Conservation (phyloP, 2,329 filamentous ascomycete species). For the Botryotinia narcissicola region DNA sequence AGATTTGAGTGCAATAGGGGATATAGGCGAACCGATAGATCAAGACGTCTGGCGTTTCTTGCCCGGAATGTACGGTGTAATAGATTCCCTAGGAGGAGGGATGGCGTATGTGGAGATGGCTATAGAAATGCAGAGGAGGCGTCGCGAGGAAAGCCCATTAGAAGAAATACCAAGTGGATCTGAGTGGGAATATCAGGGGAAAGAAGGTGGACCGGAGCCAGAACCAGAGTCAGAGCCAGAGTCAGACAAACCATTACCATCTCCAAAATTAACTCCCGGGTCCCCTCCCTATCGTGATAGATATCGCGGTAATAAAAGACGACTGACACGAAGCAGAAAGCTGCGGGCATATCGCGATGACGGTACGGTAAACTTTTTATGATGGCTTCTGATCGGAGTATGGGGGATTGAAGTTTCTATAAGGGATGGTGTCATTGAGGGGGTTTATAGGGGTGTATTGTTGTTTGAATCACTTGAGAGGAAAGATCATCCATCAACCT, state of each 20-base stretch:
- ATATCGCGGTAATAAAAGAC: not conserved
- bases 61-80: not conserved
- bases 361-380: not conserved
- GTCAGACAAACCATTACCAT: not conserved
- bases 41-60: not conserved
- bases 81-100: not conserved
- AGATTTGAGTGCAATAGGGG: not conserved
- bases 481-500: not conserved
- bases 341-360: not conserved
- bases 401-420: not conserved
- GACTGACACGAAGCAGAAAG: not conserved
- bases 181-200: not conserved
- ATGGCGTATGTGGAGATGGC: not conserved
- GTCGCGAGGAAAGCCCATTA: not conserved
- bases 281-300: not conserved
- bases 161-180: not conserved
- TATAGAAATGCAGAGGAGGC: not conserved
- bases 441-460: not conserved
- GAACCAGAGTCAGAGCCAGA: not conserved
- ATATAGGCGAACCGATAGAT: not conserved
- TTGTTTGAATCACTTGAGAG: not conserved
- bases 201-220: not conserved
- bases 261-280: not conserved
- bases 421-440: rapidly evolving
- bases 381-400: not conserved